phyloP scores from a whole-genome alignment of 306 rosid species.

The Benincasa hispida region DNA sequence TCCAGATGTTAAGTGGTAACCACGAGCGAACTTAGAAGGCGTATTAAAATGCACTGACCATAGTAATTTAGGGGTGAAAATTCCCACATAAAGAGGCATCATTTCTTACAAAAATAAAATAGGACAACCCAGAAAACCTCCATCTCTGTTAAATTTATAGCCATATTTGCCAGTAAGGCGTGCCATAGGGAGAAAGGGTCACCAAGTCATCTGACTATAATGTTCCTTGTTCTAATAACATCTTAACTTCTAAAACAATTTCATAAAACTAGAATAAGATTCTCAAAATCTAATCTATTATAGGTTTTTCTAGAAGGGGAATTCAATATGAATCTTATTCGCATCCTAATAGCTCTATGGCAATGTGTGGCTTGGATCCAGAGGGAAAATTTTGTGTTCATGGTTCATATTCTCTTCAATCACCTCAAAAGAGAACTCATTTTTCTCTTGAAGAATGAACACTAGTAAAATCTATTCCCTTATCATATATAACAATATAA shows the following conservation, averaged over 20 bases:
- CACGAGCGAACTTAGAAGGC: not conserved
- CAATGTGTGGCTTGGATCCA: slow-evolving; percentile 50
- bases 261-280: not conserved
- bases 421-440: slow-evolving; percentile 59
- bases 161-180: not conserved
- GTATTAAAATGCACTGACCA: not conserved
- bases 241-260: not conserved
- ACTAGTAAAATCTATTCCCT: slow-evolving; percentile 20
- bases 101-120: no score
- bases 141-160: no score
- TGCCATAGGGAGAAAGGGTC: not conserved
- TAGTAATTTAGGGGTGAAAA: no score
- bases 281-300: not conserved
- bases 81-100: not conserved
- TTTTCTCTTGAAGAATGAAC: no score
- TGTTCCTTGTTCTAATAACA: not conserved
- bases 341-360: slow-evolving; percentile 36
- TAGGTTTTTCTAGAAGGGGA: not conserved
- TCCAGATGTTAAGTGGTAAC: not conserved
- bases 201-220: not conserved
- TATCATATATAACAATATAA: not conserved
- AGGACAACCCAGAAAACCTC: no score
- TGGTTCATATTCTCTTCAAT: slow-evolving; percentile 69
- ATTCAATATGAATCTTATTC: not conserved
- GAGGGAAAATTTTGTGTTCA: slow-evolving; percentile 71